These are phyloP conservation scores for Naganishia cerealis DNA, from an alignment of 1,284 basidiomycete genomes.

Conservation along the genomic window DNA sequence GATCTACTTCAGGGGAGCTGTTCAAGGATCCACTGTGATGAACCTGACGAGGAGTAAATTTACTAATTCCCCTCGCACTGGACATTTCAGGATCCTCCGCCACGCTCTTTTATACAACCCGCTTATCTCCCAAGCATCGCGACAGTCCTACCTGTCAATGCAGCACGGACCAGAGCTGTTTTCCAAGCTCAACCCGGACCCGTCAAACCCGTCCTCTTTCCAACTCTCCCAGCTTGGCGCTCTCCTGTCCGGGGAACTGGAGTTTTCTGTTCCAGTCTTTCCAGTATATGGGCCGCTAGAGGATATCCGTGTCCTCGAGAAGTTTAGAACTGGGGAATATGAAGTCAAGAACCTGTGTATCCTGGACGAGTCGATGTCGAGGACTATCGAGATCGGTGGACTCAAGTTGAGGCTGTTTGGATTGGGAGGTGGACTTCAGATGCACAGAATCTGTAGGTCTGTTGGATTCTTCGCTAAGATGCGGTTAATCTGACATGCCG, in stretches of 20 bases:
- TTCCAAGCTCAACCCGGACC: conserved; percentile 59
- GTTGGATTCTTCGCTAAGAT: not conserved
- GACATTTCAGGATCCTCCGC: conserved; percentile 67
- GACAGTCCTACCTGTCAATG: conserved; percentile 74
- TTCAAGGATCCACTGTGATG: not conserved
- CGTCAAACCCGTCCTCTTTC: conserved; percentile 56
- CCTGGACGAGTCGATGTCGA: conserved; percentile 90
- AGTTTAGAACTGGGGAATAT: conserved; percentile 80
- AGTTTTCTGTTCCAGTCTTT: conserved; percentile 86
- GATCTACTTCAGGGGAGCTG: not conserved
- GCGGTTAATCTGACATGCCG: conserved; percentile 57
- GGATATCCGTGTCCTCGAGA: conserved; percentile 88
- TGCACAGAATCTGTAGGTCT: conserved; percentile 91
- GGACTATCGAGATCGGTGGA: conserved; percentile 85
- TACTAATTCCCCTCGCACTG: not conserved
- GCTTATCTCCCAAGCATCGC: conserved; percentile 79
- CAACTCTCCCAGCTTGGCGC: conserved; percentile 88
- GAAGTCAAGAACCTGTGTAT: conserved; percentile 82
- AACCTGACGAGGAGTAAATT: not conserved
- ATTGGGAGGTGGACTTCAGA: conserved; percentile 89
- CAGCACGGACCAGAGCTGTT: conserved; percentile 57
- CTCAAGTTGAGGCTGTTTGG: conserved; percentile 90
- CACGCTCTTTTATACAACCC: conserved; percentile 97
- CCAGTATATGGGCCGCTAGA: conserved; percentile 98
- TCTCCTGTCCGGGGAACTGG: conserved; percentile 81